Conservation (phyloP, 257 asterid species). For the Rubia yunnanensis region DNA sequence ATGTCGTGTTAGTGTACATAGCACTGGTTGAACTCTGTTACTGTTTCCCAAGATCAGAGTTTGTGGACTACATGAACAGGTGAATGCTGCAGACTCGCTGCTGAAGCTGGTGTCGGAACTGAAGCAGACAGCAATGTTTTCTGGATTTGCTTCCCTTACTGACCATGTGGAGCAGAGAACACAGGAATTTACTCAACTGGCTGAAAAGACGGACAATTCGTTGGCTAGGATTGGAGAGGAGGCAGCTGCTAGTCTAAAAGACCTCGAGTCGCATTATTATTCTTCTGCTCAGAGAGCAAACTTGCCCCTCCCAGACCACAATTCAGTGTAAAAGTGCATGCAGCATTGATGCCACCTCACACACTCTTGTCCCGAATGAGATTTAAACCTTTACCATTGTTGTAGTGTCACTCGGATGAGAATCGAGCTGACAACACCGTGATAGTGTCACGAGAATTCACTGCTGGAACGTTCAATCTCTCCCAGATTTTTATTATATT, state of each 20-base stretch:
- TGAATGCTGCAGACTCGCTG: slow-evolving; percentile 76
- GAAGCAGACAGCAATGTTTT: slow-evolving; percentile 82
- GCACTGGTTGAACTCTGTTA: background rate
- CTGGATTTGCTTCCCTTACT: slow-evolving; percentile 78
- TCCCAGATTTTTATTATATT: no score
- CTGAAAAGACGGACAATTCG: slow-evolving; percentile 43
- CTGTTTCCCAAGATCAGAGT: background rate
- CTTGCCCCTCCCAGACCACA: slow-evolving; percentile 1
- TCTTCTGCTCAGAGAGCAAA: slow-evolving; percentile 44
- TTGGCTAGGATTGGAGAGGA: slow-evolving; percentile 71
- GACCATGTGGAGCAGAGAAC: slow-evolving; percentile 89
- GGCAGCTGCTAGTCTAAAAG: slow-evolving; percentile 72
- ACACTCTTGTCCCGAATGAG: no score
- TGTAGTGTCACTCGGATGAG: no score
- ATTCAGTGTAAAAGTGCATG: no score
- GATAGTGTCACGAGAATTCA: no score
- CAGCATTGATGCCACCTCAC: no score
- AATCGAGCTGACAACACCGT: no score
- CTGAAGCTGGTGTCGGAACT: slow-evolving; percentile 89
- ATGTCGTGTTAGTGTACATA: background rate
- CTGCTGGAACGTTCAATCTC: no score
- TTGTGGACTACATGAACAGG: slow-evolving; percentile 30
- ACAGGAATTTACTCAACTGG: slow-evolving; percentile 51
- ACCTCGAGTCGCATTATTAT: slow-evolving; percentile 71
- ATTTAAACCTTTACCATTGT: no score